Evolutionary conservation across 2,329 filamentous ascomycete species (phyloP), one percentile per base, ranked within the genome.

Genomic region (Ophiostoma himal-ulmi): DNA sequence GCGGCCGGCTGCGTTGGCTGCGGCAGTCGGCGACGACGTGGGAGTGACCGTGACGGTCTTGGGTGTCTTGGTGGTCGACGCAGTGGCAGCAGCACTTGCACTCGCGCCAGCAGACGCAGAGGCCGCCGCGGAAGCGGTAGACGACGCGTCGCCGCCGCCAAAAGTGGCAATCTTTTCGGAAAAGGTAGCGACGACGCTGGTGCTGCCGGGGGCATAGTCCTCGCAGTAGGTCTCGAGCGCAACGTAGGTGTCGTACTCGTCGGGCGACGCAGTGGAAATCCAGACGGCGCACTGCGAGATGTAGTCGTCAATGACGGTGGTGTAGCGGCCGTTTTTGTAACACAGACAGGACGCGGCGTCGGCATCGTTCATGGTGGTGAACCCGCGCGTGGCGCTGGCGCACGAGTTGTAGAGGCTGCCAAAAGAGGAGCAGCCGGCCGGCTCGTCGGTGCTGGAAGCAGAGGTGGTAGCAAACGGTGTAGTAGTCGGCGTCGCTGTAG

Each of bases 311-410:
- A 77, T 72, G 0, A 66, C 68, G 1, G 76, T 77, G 52, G 75
- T 75, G 68, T 71, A 74, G 6, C 37, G 57, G 3, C 70, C 71
- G 14, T 65, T 44, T 26, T 73, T 70, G 68, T 73, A 74, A 72
- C 77, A 78, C 14, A 78, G 41, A 68, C 77, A 78, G 3, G 69
- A 72, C 1, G 75, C 75, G 14, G 70, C 48, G 5, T 74, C 68
- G 10, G 4, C 44, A 11, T 67, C 52, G n/a, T 62, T 30, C 30
- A 72, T 69, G 8, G 74, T 73, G 26, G 30, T 4, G 62, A 74
- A 69, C 20, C 68, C 71, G 13, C 44, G 66, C 7, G 69, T 26
- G 11, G 71, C 36, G 17, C 70, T 62, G 4, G 70, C 71, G 72
- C 76, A 77, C 8, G 75, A 76, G n/a, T 22, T 10, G 39, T 72